Evolutionary conservation across 1,284 basidiomycete genomes (phyloP), one percentile per base, ranked within the genome.

Genomic region (Wallemia mellicola): DNA sequence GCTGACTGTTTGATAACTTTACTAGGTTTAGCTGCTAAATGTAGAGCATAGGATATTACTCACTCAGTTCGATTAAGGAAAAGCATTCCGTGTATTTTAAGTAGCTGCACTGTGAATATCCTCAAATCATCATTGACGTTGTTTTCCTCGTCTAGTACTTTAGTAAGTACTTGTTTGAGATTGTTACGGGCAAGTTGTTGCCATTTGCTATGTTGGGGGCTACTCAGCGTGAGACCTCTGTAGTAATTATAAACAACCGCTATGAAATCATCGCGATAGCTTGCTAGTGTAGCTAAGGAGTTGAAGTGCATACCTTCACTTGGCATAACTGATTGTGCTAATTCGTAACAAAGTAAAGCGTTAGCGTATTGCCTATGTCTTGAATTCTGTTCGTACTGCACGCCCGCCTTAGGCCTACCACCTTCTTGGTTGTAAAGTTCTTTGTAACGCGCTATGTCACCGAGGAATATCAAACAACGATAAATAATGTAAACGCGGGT

Each of bases 361-460:
- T 48, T 11, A 48, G 38, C 22, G 19, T 48, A 48, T 11, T n/a
- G 38, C 19, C 38, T 48, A 11, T 48, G 14, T 15, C 38, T n/a
- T 5, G 14, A 17, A n/a, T 48, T n/a, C 38, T 22, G 14, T 2
- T 64, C 55, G 25, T 57, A 17, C 55, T 28, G 24, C 14, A n/a
- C n/a, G n/a, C 55, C 55, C 5, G 55, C 55, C 15, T 28, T 26
- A 14, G 55, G 55, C 2, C 55, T 19, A 28, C 58, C 17, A 1
- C 74, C 70, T 63, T 59, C 57, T 30, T 86, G 83, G 65, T 80
- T 82, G 66, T 91, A 91, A 62, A 86, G 79, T 67, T 96, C 91
- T 61, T 83, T 77, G 70, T 98, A 98, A 28, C 92, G 76, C 63
- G 86, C 85, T 56, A 98, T 79, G 68, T 98, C 92, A 19, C 92